Conservation (phyloP, 495 filamentous ascomycete genomes). For the Sordaria brevicollis region DNA sequence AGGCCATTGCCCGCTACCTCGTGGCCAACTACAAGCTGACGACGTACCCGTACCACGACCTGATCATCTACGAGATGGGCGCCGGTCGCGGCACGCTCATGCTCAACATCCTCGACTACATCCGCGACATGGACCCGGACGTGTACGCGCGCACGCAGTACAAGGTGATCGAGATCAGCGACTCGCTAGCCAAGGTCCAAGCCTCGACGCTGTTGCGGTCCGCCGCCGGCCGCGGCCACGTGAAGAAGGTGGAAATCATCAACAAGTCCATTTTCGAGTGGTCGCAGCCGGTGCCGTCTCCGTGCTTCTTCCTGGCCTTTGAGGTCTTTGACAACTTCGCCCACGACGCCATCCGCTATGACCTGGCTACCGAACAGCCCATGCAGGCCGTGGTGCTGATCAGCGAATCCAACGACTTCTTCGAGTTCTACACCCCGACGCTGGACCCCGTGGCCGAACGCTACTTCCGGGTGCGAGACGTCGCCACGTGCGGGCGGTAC, state of each 20-base stretch:
- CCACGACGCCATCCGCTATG: constrained; percentile 87
- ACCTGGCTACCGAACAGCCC: constrained; percentile 59
- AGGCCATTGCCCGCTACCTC: constrained; percentile 89
- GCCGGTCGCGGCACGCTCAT: constrained; percentile 96
- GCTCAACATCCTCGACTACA: constrained; percentile 95
- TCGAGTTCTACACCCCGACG: constrained; percentile 72
- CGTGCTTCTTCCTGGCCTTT: constrained; percentile 96
- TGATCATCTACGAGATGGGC: constrained; percentile 98
- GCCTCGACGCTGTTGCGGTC: constrained; percentile 53
- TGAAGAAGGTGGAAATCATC: constrained; percentile 81
- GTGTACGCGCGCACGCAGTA: constrained; percentile 93
- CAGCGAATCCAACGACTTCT: constrained; percentile 78
- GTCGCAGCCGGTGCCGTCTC: constrained; percentile 70
- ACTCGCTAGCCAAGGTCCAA: constrained; percentile 68
- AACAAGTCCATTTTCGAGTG: constrained; percentile 94
- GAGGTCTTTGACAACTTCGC: constrained; percentile 99
- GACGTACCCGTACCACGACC: constrained; percentile 88
- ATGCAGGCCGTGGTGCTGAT: constrained; percentile 83
- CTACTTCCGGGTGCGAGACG: constrained; percentile 68
- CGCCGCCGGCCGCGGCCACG: constrained; percentile 60
- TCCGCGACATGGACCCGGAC: constrained; percentile 76
- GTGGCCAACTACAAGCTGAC: constrained; percentile 92
- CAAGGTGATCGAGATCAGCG: constrained; percentile 90
- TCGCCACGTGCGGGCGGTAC: constrained; percentile 39
- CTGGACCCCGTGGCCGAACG: constrained; percentile 77